Evolutionary conservation across 2,329 filamentous ascomycete species (phyloP).

Genomic region (Pseudopyricularia javanii): DNA sequence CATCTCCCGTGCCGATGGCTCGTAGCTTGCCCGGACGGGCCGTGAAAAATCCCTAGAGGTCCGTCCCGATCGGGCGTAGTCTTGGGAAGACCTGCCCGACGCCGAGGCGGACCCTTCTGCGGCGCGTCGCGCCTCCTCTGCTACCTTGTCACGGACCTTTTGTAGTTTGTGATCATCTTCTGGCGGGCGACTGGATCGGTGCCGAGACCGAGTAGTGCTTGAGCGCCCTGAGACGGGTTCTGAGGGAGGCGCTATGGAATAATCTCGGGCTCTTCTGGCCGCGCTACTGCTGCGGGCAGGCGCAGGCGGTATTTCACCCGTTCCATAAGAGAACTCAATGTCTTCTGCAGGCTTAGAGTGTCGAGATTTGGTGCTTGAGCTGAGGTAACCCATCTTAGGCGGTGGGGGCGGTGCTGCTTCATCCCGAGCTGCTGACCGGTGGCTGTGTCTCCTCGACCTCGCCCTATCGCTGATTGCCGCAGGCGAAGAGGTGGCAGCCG

Average conservation of each 20-base stretch:
- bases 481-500: neutral
- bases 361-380: slow-evolving; percentile 1
- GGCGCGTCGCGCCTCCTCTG: neutral
- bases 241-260: neutral
- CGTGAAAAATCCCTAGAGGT: neutral
- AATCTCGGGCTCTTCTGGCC: slow-evolving; percentile 1
- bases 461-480: neutral
- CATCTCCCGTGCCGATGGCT: neutral
- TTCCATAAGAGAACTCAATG: neutral
- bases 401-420: slow-evolving; percentile 4
- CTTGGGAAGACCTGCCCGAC: neutral
- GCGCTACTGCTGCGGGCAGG: slow-evolving; percentile 3
- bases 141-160: slow-evolving; percentile 1
- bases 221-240: slow-evolving; percentile 10
- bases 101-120: neutral
- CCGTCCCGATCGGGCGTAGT: neutral
- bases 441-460: neutral
- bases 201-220: slow-evolving; percentile 8
- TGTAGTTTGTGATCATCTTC: slow-evolving; percentile 6
- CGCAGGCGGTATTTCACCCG: neutral
- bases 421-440: neutral
- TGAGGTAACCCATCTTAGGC: slow-evolving; percentile 14
- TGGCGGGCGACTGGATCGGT: slow-evolving; percentile 8
- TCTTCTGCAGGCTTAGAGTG: slow-evolving; percentile 3
- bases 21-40: neutral